Evolutionary conservation across 2,329 filamentous ascomycete species (phyloP).

Genomic region (Stagonosporopsis tanaceti): DNA sequence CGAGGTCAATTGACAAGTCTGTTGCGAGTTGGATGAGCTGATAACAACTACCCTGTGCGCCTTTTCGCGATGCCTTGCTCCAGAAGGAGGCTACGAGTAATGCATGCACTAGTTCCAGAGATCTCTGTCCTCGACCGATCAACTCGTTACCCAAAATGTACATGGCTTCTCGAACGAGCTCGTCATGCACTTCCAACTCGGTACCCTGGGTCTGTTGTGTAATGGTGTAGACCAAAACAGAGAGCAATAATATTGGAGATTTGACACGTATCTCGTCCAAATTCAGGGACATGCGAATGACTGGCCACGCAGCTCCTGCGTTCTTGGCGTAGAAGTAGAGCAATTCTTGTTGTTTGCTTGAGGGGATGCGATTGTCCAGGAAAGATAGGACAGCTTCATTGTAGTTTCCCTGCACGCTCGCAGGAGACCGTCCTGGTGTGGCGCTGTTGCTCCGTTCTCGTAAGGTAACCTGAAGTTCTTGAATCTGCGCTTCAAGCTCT

Average conservation of each 20-base stretch:
- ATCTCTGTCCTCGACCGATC: slow-evolving; percentile 34
- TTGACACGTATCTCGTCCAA: slow-evolving; percentile 29
- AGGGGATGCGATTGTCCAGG: slow-evolving; percentile 32
- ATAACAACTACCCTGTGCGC: slow-evolving; percentile 33
- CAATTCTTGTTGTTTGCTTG: slow-evolving; percentile 30
- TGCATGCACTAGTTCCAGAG: slow-evolving; percentile 40
- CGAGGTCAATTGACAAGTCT: slow-evolving; percentile 42
- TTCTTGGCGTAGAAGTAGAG: slow-evolving; percentile 26
- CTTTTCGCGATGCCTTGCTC: slow-evolving; percentile 31
- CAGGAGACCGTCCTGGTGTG: slow-evolving; percentile 29
- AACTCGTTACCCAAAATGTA: slow-evolving; percentile 33
- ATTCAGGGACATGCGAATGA: slow-evolving; percentile 18
- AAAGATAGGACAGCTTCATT: slow-evolving; percentile 29
- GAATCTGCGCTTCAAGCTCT: slow-evolving; percentile 37
- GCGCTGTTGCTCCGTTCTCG: slow-evolving; percentile 27
- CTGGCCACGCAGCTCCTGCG: slow-evolving; percentile 33
- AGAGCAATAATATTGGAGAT: slow-evolving; percentile 35
- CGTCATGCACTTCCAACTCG: slow-evolving; percentile 34
- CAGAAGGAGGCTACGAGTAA: slow-evolving; percentile 35
- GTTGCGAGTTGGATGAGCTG: slow-evolving; percentile 38
- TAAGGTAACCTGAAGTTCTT: slow-evolving; percentile 30
- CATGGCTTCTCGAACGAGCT: slow-evolving; percentile 34
- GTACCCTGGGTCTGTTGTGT: slow-evolving; percentile 33
- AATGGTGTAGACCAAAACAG: slow-evolving; percentile 27
- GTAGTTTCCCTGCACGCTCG: slow-evolving; percentile 24